Conservation (phyloP, 163 green algal genomes). For the Scenedesmus sp. region DNA sequence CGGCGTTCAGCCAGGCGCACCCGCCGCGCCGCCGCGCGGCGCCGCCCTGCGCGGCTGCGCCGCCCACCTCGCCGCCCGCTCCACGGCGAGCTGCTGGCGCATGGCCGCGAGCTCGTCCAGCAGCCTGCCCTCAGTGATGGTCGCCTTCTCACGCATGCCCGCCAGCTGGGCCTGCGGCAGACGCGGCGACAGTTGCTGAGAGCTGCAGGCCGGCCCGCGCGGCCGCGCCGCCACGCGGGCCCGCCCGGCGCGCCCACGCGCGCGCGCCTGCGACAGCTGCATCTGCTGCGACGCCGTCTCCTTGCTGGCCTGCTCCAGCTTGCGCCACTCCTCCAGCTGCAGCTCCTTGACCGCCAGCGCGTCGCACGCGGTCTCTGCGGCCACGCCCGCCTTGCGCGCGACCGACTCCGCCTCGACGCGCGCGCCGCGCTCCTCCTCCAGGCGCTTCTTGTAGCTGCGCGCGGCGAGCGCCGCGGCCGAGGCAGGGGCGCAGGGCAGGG, state of each 20-base stretch:
- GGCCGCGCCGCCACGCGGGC: too few relatives aligned
- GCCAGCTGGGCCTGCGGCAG: constrained; percentile 19
- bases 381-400: constrained; percentile 12
- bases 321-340: constrained; percentile 22
- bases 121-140: constrained; percentile 12
- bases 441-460: neutral
- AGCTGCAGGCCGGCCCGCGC: too few relatives aligned
- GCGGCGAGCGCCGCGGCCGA: too few relatives aligned
- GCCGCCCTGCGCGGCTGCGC: too few relatives aligned
- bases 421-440: constrained; percentile 2
- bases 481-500: too few relatives aligned
- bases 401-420: constrained; percentile 9
- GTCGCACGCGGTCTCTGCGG: constrained; percentile 7
- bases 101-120: constrained; percentile 30
- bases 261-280: constrained; percentile 36
- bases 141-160: constrained; percentile 11
- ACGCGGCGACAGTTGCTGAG: neutral
- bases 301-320: constrained; percentile 28
- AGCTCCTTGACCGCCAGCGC: constrained; percentile 30
- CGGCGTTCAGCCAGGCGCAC: too few relatives aligned
- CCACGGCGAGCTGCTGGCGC: constrained; percentile 25
- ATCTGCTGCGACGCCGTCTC: constrained; percentile 29
- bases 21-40: too few relatives aligned
- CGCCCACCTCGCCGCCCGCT: constrained; percentile 16
- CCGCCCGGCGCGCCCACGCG: too few relatives aligned